A percentile compares a stretch with the other conserved stretches of the same genome.
These are phyloP conservation scores for Chionographis japonica DNA, from an alignment of 106 monocot species.

Conservation along the genomic window DNA sequence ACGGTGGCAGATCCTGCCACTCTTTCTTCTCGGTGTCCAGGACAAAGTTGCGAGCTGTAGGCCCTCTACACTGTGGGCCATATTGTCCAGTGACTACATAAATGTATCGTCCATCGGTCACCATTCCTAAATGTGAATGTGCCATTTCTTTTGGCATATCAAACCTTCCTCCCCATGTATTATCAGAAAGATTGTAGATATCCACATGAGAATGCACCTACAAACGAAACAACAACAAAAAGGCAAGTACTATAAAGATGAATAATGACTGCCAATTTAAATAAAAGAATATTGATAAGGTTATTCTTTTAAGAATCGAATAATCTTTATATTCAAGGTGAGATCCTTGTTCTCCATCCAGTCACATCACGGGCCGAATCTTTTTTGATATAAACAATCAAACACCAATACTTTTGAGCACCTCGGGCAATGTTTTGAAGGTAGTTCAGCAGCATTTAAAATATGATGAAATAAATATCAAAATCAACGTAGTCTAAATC, in stretches of 20 bases:
- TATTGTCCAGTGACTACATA: constrained; percentile 87
- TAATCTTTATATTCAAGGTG: no score
- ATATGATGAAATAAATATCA: no score
- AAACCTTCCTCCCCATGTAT: constrained; percentile 86
- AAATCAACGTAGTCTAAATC: no score
- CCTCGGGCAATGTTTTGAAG: no score
- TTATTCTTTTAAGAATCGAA: not conserved
- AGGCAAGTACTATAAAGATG: not conserved
- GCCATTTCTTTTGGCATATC: constrained; percentile 98
- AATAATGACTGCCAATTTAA: not conserved
- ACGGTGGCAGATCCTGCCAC: constrained; percentile 74
- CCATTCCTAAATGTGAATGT: constrained; percentile 95
- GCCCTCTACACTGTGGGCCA: constrained; percentile 92
- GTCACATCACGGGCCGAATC: no score
- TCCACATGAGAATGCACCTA: constrained; percentile 99
- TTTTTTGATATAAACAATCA: no score
- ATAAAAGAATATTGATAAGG: not conserved
- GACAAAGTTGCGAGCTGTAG: constrained; percentile 75
- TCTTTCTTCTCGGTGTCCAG: constrained; percentile 66
- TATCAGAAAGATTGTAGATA: constrained; percentile 73
- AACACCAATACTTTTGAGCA: no score
- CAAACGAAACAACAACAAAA: constrained; percentile 6
- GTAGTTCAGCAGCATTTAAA: no score
- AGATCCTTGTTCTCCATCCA: no score
- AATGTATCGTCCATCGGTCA: constrained; percentile 87